phyloP scores from a whole-genome alignment of 352 stramenopile genomes.

The Pelagophyceae sp. region DNA sequence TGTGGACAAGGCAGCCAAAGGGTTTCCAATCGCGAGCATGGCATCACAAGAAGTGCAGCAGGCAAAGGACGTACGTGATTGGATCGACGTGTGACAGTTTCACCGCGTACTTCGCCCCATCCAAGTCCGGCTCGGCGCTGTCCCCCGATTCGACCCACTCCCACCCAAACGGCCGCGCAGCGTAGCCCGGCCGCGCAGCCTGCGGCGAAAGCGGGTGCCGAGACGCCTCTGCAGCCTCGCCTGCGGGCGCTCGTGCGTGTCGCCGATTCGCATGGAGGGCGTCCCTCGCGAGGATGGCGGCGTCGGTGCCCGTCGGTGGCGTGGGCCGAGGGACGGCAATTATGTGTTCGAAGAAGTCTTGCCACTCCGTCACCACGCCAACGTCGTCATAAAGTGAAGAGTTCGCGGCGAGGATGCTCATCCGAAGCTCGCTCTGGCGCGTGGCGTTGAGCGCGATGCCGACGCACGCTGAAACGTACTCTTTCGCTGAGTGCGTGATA shows the following conservation, averaged over 20 bases:
- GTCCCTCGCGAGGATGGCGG: slow-evolving; percentile 2
- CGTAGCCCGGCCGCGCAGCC: slow-evolving; percentile 26
- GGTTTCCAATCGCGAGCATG: too few species aligned
- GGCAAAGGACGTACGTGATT: neutral
- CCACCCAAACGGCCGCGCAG: slow-evolving; percentile 28
- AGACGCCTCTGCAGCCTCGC: too few species aligned
- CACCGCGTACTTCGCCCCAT: neutral
- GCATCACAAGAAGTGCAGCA: too few species aligned
- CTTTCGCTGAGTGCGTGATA: slow-evolving; percentile 32
- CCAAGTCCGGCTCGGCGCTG: slow-evolving; percentile 2
- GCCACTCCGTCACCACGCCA: slow-evolving; percentile 44
- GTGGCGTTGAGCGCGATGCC: slow-evolving; percentile 35
- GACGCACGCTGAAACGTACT: slow-evolving; percentile 31
- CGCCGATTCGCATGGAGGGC: too few species aligned
- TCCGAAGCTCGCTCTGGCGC: slow-evolving; percentile 23
- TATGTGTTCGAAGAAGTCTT: slow-evolving; percentile 33
- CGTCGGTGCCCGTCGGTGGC: neutral
- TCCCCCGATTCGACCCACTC: slow-evolving; percentile 17
- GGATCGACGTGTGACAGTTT: slow-evolving; percentile 14
- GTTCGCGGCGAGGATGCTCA: slow-evolving; percentile 36
- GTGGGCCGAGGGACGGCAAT: slow-evolving; percentile 24
- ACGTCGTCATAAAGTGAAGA: slow-evolving; percentile 39
- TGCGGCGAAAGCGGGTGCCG: too few species aligned
- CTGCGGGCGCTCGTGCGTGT: too few species aligned
- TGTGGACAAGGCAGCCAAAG: too few species aligned